A percentile compares a stretch with the other conserved stretches of the same genome.
phyloP scores from a whole-genome alignment of 495 filamentous ascomycete species.

The Pyrenopolyporus hunteri region DNA sequence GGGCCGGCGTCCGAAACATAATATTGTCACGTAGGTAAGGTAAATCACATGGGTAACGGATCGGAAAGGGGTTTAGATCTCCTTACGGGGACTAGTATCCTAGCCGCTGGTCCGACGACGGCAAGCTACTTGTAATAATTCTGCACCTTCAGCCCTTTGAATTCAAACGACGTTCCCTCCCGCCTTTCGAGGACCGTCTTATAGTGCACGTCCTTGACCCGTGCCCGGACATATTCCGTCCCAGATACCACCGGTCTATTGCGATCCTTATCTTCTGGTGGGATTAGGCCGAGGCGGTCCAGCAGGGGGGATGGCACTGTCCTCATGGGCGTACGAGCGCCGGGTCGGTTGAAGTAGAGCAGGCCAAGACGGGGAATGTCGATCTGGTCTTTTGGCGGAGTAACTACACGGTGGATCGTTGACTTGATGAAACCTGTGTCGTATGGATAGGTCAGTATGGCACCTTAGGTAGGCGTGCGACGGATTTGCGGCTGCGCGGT shows the following conservation, averaged over 20 bases:
- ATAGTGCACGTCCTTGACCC: conserved; percentile 54
- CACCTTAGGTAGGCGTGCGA: background rate
- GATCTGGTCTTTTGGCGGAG: conserved; percentile 55
- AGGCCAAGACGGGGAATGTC: conserved; percentile 56
- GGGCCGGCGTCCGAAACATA: too few relatives aligned
- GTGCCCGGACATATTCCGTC: conserved; percentile 54
- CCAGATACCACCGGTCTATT: conserved; percentile 44
- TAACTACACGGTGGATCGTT: conserved; percentile 56
- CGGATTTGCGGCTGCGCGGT: background rate
- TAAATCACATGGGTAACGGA: too few relatives aligned
- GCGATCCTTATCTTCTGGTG: conserved; percentile 39
- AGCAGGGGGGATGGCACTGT: conserved; percentile 52
- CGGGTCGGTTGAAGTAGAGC: conserved; percentile 52
- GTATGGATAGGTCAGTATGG: background rate
- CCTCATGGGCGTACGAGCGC: conserved; percentile 48
- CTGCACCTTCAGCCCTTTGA: conserved; percentile 50
- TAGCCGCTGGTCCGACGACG: too few relatives aligned
- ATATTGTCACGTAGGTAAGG: too few relatives aligned
- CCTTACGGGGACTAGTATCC: too few relatives aligned
- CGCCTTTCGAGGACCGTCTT: conserved; percentile 46
- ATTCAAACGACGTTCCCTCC: conserved; percentile 50
- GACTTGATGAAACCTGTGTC: conserved; percentile 54
- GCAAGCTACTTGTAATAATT: conserved; percentile 44
- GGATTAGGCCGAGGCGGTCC: conserved; percentile 50
- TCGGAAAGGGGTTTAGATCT: too few relatives aligned